Conservation (phyloP, 2,329 filamentous ascomycete genomes). For the Sporothrix brasiliensis region DNA sequence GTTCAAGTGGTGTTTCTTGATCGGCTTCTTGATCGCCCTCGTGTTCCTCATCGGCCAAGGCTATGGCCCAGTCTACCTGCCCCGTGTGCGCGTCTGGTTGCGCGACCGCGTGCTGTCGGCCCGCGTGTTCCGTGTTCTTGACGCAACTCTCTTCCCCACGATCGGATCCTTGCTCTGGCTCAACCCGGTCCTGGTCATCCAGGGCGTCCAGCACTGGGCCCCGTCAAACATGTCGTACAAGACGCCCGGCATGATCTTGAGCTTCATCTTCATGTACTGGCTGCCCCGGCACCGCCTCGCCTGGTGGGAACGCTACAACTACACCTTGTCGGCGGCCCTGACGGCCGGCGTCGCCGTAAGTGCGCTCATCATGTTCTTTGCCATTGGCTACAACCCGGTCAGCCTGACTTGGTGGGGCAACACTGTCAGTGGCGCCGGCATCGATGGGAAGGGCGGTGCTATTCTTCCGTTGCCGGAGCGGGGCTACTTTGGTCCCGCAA, state of each 20-base stretch:
- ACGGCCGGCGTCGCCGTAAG: constrained; percentile 49
- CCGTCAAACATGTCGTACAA: constrained; percentile 50
- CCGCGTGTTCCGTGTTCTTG: constrained; percentile 42
- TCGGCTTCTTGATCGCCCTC: constrained; percentile 45
- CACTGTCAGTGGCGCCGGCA: constrained; percentile 46
- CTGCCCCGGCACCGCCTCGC: constrained; percentile 46
- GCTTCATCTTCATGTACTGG: constrained; percentile 51
- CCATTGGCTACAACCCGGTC: constrained; percentile 46
- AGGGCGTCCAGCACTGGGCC: constrained; percentile 50
- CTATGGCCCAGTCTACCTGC: constrained; percentile 45
- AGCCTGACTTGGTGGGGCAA: constrained; percentile 52
- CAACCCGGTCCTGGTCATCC: constrained; percentile 48
- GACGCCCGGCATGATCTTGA: constrained; percentile 48
- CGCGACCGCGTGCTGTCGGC: constrained; percentile 39
- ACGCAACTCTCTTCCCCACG: constrained; percentile 46
- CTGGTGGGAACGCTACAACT: constrained; percentile 54
- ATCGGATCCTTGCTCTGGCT: constrained; percentile 48
- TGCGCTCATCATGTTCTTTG: constrained; percentile 51
- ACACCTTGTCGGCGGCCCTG: constrained; percentile 49
- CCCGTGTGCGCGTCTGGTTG: constrained; percentile 43
- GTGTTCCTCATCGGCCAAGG: constrained; percentile 44
- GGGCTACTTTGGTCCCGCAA: constrained; percentile 43
- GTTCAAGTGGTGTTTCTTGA: constrained; percentile 51
- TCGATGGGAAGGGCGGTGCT: constrained; percentile 41
- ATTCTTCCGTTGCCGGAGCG: constrained; percentile 41